Evolutionary conservation across 352 stramenopile genomes (phyloP), one percentile per base, ranked within the genome.

Genomic region (Pythium folliculosum): DNA sequence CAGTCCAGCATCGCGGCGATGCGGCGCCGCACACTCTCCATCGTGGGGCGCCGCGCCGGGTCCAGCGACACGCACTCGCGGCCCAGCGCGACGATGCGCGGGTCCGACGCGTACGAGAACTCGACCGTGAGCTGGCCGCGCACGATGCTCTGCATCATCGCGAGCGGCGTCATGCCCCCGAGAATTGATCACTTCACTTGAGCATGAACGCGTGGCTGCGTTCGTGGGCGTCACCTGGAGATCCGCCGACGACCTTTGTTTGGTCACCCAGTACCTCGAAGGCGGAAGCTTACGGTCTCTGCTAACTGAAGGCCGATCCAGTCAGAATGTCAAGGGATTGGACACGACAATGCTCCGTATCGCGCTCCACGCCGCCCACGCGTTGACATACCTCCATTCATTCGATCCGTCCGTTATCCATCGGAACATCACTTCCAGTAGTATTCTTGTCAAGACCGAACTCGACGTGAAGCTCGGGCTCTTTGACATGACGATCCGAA

Each of bases 391-490:
- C 38, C 59, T 84, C 30, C 77, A 82, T 55, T 76, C 71, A 4
- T 49, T 80, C 1, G 17, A 60, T 0, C 69, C 66, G 22, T 44
- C 53, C 0, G 54, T 81, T 19, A 44, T 82, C 4, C 75, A 82
- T 60, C 75, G 75, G 17, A 72, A 82, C 50, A 61, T 82, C 63
- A 80, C 78, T 63, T 80, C 76, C 13, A 70, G 70, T 40, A 83
- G 80, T 44, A 59, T 80, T 17, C 50, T 83, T 43, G 44, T 83
- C 25, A 68, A 43, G 6, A 37, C 44, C 1, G 47, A 73, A 0
- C 35, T 75, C 23, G 48, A 81, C 45, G 75, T 69, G 23, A 85
- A 85, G 44, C 48, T 85, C n/a, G 32, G 32, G n/a, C n/a, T n/a
- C n/a, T n/a, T n/a, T n/a, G n/a, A n/a, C n/a, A n/a, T n/a, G n/a